Conservation (phyloP, 352 stramenopile genomes). For the Nothophytophthora sp. region DNA sequence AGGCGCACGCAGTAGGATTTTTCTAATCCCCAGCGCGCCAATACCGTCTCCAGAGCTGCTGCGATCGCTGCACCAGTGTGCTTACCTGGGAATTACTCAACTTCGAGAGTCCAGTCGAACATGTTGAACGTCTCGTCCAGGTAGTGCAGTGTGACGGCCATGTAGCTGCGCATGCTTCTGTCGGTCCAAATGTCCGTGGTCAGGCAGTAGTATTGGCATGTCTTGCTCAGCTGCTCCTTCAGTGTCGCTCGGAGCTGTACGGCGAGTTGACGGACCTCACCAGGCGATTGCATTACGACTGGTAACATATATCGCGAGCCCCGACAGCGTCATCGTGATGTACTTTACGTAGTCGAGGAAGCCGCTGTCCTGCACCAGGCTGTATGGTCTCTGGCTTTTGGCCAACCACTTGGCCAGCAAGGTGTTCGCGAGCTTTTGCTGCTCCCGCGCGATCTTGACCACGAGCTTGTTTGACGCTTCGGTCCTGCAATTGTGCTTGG, state of each 20-base stretch:
- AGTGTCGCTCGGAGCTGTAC: neutral
- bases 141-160: constrained; percentile 10
- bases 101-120: constrained; percentile 3
- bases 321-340: neutral
- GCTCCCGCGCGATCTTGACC: no score
- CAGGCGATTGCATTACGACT: neutral
- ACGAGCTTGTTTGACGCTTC: no score
- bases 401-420: neutral
- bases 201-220: constrained; percentile 1
- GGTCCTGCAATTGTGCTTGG: no score
- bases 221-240: neutral
- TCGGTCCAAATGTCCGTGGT: constrained; percentile 19
- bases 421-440: neutral
- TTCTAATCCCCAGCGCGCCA: constrained; percentile 1
- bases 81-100: constrained; percentile 4
- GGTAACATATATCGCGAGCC: neutral
- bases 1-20: neutral
- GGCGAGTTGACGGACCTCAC: neutral
- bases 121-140: neutral
- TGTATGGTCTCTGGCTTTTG: neutral
- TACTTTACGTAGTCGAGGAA: neutral
- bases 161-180: constrained; percentile 4
- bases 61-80: constrained; percentile 7
- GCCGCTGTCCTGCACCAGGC: neutral
- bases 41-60: neutral